phyloP scores from a whole-genome alignment of 2,329 filamentous ascomycete species.

The Penicillium sp. region DNA sequence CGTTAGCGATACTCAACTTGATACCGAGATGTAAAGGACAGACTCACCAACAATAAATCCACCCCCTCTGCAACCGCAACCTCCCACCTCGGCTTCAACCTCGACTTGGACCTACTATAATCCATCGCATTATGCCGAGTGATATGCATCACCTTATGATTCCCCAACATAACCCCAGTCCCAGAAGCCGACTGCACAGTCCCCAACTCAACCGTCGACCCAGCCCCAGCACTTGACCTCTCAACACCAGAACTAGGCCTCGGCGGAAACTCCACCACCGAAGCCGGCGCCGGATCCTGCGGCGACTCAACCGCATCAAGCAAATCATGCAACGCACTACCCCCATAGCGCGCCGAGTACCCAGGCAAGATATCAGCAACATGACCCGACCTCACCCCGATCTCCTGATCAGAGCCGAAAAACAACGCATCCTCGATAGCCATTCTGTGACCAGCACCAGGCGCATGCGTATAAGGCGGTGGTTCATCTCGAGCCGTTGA shows the following conservation, averaged over 20 bases:
- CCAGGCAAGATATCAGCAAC: neutral
- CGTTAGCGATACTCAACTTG: neutral
- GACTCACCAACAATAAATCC: conserved; percentile 25
- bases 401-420: neutral
- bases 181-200: conserved; percentile 12
- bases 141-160: conserved; percentile 20
- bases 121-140: conserved; percentile 16
- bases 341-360: conserved; percentile 10
- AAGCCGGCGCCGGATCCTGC: conserved; percentile 20
- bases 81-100: conserved; percentile 20
- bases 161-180: conserved; percentile 21
- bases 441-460: too few relatives aligned
- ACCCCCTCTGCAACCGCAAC: conserved; percentile 25
- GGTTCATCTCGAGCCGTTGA: neutral
- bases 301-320: conserved; percentile 26
- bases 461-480: conserved; percentile 11
- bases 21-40: neutral
- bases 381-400: neutral
- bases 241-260: neutral
- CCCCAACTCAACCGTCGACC: conserved; percentile 14
- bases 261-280: conserved; percentile 3
- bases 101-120: conserved; percentile 9
- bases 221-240: neutral
- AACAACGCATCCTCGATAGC: neutral
- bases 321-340: conserved; percentile 19